Percentiles rank a stretch among this genome's conserved stretches.
Evolutionary conservation across 2,329 filamentous ascomycete species (phyloP).

Genomic region (Beauveria caledonica): DNA sequence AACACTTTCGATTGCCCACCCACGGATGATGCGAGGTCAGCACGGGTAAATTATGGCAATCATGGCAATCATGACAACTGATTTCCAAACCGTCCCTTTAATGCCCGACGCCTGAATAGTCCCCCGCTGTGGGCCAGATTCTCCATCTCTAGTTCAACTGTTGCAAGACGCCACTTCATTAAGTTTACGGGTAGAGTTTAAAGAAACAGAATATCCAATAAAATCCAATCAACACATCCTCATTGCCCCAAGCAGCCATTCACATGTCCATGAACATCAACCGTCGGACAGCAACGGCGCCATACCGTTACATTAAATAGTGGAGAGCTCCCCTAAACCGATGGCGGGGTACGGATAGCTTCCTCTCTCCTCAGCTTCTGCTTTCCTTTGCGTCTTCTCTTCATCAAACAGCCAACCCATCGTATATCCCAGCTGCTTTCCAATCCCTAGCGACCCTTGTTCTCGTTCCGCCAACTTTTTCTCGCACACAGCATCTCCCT

Average conservation of each 20-base stretch:
- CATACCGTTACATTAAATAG: not conserved
- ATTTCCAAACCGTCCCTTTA: not conserved
- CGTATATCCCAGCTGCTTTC: not conserved
- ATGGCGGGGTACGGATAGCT: constrained; percentile 12
- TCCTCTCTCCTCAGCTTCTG: not conserved
- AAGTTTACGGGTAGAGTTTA: not conserved
- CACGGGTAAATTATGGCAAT: not conserved
- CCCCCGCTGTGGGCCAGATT: not conserved
- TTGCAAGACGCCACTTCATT: not conserved
- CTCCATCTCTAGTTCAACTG: not conserved
- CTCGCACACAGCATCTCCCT: not conserved
- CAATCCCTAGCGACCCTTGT: no score
- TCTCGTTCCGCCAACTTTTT: not conserved
- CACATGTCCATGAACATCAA: not conserved
- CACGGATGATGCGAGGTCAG: not conserved
- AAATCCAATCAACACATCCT: not conserved
- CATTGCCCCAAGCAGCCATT: not conserved
- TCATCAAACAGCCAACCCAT: not conserved
- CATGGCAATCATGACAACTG: not conserved
- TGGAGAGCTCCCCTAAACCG: constrained; percentile 1
- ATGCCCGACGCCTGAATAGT: not conserved
- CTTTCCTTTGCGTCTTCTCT: not conserved
- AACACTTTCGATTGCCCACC: no score
- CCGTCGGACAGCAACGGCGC: not conserved
- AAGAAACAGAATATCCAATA: not conserved